Evolutionary conservation across 2,329 filamentous ascomycete species (phyloP).

Genomic region (Dothidotthia symphoricarpi): DNA sequence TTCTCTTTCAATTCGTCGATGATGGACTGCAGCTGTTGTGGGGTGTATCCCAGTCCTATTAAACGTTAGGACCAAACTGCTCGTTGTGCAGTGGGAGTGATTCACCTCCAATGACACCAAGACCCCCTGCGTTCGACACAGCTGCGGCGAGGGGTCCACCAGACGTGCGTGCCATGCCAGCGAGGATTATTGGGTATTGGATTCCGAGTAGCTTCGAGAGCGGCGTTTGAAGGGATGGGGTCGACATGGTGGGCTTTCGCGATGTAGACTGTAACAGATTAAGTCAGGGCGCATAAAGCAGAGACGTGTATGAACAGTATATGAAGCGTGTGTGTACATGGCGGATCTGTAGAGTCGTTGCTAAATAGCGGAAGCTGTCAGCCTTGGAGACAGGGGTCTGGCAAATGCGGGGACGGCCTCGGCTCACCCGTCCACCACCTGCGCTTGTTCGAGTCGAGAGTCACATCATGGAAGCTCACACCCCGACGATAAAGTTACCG

Average conservation of each 20-base stretch:
- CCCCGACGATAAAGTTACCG: conserved; percentile 8
- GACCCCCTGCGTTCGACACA: conserved; percentile 76
- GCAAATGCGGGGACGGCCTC: conserved; percentile 14
- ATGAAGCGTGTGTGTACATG: no score
- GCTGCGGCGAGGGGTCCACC: conserved; percentile 42
- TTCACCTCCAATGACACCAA: conserved; percentile 56
- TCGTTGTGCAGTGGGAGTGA: no score
- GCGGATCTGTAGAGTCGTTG: conserved; percentile 24
- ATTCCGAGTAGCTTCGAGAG: conserved; percentile 67
- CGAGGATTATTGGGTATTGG: conserved; percentile 83
- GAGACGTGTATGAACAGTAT: no score
- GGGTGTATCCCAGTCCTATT: conserved; percentile 48
- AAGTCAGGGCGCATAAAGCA: conserved; percentile 5
- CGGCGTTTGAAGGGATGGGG: conserved; percentile 38
- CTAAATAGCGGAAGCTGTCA: conserved; percentile 26
- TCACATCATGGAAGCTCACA: conserved; percentile 2
- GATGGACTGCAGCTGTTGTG: conserved; percentile 71
- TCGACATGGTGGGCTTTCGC: conserved; percentile 32
- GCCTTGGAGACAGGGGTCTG: conserved; percentile 13
- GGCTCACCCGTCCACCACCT: no score
- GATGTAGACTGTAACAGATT: no score
- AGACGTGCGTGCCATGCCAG: conserved; percentile 84
- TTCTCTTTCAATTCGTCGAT: conserved; percentile 81
- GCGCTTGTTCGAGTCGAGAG: conserved; percentile 14
- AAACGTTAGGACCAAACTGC: no score